phyloP scores from a whole-genome alignment of 257 asterid genomes.

The Handroanthus guayacan region DNA sequence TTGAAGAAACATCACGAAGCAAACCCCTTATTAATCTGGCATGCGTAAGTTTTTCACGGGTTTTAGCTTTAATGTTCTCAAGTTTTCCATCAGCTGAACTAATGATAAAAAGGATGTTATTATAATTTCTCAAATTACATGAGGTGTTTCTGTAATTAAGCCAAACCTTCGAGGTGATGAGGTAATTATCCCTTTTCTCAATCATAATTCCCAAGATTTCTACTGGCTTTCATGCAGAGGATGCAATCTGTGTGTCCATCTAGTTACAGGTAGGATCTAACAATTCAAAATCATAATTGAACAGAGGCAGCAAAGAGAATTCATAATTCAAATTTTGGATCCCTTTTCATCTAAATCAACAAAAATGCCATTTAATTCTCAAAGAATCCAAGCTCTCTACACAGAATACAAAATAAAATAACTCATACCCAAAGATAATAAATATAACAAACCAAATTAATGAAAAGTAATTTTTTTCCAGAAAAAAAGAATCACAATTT shows the following conservation, averaged over 20 bases:
- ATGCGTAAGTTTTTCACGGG: too few relatives aligned
- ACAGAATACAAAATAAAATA: background rate
- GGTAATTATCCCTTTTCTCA: background rate
- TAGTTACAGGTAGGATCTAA: too few relatives aligned
- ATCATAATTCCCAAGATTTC: background rate
- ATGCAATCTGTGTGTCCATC: too few relatives aligned
- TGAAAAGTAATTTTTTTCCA: background rate
- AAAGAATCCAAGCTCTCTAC: background rate
- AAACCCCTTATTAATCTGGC: too few relatives aligned
- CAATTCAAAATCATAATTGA: background rate
- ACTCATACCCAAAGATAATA: background rate
- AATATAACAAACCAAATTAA: background rate
- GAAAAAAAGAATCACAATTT: background rate
- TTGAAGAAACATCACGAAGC: too few relatives aligned
- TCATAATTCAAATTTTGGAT: slow-evolving; percentile 8
- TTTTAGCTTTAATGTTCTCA: too few relatives aligned
- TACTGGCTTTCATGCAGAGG: too few relatives aligned
- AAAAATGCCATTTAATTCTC: background rate
- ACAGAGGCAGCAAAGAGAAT: slow-evolving; percentile 1
- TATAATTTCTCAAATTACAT: too few relatives aligned
- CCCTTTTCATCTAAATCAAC: background rate
- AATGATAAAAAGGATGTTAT: too few relatives aligned
- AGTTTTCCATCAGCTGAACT: too few relatives aligned
- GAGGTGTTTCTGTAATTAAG: too few relatives aligned
- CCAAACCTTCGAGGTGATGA: too few relatives aligned